phyloP scores from a whole-genome alignment of 768 basidiomycete genomes.

The Boletus vinaceobasis region DNA sequence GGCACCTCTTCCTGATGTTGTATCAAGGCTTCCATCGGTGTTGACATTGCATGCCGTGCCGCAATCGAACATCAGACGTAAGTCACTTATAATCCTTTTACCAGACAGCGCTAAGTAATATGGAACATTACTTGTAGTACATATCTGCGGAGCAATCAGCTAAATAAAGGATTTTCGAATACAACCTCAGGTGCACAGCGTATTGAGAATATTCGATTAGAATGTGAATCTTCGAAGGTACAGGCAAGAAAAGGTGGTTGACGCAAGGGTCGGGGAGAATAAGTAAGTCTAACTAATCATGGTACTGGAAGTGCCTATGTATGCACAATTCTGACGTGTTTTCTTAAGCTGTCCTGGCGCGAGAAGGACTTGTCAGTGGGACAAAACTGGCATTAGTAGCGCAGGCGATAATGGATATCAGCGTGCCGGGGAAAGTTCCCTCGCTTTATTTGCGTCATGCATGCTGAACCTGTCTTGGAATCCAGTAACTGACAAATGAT shows the following conservation, averaged over 20 bases:
- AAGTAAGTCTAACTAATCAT: neutral
- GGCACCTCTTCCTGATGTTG: neutral
- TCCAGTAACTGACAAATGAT: conserved; percentile 13
- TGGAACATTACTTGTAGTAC: neutral
- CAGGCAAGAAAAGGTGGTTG: no score
- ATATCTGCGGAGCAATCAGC: neutral
- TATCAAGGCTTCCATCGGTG: neutral
- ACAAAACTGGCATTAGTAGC: conserved; percentile 15
- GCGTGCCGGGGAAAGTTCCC: conserved; percentile 16
- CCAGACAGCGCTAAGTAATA: neutral
- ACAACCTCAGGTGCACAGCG: no score
- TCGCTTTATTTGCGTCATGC: conserved; percentile 2
- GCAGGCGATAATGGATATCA: conserved; percentile 16
- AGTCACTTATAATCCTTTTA: neutral
- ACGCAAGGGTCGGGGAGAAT: no score
- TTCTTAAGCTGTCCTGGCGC: conserved; percentile 16
- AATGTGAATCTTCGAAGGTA: no score
- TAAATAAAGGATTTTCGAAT: neutral
- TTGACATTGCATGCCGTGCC: neutral
- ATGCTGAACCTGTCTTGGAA: conserved; percentile 1
- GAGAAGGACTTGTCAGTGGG: conserved; percentile 14
- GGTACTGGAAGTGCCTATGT: neutral
- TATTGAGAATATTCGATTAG: neutral
- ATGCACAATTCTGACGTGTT: conserved; percentile 17
- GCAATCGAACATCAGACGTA: neutral